Conservation (phyloP, 768 basidiomycete species). For the Cubamyces lactineus region DNA sequence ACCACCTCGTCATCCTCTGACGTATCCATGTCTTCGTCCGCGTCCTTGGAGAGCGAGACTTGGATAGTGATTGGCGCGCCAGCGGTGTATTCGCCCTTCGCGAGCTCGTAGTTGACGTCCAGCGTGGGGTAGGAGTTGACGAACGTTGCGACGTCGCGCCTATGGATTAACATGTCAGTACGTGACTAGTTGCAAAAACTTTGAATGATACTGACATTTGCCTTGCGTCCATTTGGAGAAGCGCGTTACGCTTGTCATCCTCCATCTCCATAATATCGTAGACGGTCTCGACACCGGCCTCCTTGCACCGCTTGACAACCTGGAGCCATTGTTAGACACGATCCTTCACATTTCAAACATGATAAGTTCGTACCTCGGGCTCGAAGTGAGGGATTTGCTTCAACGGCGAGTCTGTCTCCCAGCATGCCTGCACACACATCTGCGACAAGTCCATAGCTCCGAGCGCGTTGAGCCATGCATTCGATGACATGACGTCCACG, state of each 20-base stretch:
- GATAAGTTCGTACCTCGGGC: constrained; percentile 59
- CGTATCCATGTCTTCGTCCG: constrained; percentile 56
- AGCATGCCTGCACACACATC: constrained; percentile 98
- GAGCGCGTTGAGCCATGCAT: constrained; percentile 91
- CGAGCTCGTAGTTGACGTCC: constrained; percentile 87
- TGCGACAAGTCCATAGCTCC: constrained; percentile 98
- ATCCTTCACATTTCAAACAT: not conserved
- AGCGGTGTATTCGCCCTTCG: constrained; percentile 84
- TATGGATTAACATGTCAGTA: constrained; percentile 38
- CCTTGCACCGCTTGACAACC: constrained; percentile 86
- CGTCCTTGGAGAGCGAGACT: constrained; percentile 80
- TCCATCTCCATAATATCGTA: constrained; percentile 99
- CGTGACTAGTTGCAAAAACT: not conserved
- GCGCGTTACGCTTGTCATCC: constrained; percentile 79
- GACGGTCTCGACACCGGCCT: constrained; percentile 81
- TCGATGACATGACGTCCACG: constrained; percentile 98
- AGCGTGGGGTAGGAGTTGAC: constrained; percentile 98
- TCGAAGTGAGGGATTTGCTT: constrained; percentile 98
- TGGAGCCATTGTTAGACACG: constrained; percentile 31
- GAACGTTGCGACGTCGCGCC: constrained; percentile 93
- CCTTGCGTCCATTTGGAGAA: constrained; percentile 81
- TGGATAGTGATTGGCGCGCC: constrained; percentile 81
- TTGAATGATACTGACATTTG: constrained; percentile 72
- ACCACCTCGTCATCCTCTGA: constrained; percentile 76
- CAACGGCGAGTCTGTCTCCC: constrained; percentile 95